Evolutionary conservation across 2,329 filamentous ascomycete genomes (phyloP).

Genomic region (Penicillium brasilianum): DNA sequence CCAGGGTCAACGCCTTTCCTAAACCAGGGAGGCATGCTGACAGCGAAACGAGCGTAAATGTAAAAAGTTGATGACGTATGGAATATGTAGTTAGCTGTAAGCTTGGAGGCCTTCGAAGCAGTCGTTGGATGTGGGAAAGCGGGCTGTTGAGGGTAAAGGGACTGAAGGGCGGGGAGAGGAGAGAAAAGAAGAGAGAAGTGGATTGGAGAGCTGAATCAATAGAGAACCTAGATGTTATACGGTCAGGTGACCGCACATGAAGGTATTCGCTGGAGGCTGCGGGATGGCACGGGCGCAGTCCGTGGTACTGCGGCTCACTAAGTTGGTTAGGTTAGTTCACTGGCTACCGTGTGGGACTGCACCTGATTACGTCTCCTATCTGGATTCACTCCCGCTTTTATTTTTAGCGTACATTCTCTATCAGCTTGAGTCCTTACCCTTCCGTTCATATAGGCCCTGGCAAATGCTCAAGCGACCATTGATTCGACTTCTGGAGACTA

Average conservation of each 20-base stretch:
- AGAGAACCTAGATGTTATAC: too few species aligned
- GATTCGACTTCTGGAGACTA: conserved; percentile 5
- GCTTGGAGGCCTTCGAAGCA: too few species aligned
- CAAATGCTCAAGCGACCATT: not conserved
- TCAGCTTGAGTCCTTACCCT: not conserved
- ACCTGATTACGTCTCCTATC: conserved; percentile 4
- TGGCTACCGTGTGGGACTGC: not conserved
- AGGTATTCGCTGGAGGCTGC: too few species aligned
- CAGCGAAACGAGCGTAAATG: too few species aligned
- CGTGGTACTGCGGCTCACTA: not conserved
- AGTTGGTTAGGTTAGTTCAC: not conserved
- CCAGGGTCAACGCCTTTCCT: conserved; percentile 1
- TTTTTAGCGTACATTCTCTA: not conserved
- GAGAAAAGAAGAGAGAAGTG: too few species aligned
- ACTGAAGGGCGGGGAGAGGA: too few species aligned
- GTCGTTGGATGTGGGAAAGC: too few species aligned
- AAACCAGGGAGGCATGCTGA: conserved; percentile 1
- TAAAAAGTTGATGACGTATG: too few species aligned
- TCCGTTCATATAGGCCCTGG: not conserved
- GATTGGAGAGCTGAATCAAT: too few species aligned
- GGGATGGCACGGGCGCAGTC: not conserved
- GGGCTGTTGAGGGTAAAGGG: too few species aligned
- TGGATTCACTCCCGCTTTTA: not conserved
- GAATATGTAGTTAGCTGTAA: too few species aligned
- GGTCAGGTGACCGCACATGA: too few species aligned